These are phyloP conservation scores for Trichoderma arundinaceum DNA, from an alignment of 2,329 filamentous ascomycete species.

Conservation along the genomic window DNA sequence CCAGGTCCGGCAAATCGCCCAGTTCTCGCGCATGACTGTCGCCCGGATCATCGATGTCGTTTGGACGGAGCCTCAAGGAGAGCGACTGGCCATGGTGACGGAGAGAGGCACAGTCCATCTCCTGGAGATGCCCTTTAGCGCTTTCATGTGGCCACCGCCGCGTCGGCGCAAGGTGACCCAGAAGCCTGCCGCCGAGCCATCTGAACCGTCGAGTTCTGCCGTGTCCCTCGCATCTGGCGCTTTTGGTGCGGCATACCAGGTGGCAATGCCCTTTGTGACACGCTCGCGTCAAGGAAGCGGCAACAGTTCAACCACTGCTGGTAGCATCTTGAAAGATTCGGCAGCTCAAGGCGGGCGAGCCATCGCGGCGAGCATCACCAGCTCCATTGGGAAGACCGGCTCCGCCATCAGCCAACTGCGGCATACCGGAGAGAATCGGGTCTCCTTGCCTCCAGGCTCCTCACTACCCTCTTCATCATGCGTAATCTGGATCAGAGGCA, in stretches of 20 bases:
- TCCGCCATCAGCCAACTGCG: slow-evolving; percentile 72
- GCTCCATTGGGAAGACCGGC: slow-evolving; percentile 75
- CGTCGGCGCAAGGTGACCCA: slow-evolving; percentile 55
- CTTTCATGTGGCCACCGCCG: slow-evolving; percentile 86
- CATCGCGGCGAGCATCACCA: slow-evolving; percentile 74
- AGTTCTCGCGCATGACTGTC: slow-evolving; percentile 89
- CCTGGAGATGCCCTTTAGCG: slow-evolving; percentile 80
- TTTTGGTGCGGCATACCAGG: slow-evolving; percentile 72
- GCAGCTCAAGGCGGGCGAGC: slow-evolving; percentile 74
- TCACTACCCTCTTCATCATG: slow-evolving; percentile 62
- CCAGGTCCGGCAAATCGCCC: slow-evolving; percentile 80
- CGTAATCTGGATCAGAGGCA: slow-evolving; percentile 68
- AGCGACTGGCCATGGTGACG: slow-evolving; percentile 86
- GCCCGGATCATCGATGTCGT: slow-evolving; percentile 88
- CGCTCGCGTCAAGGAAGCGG: slow-evolving; percentile 59
- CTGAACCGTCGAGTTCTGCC: slow-evolving; percentile 59
- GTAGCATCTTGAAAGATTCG: slow-evolving; percentile 60
- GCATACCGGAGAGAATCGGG: slow-evolving; percentile 76
- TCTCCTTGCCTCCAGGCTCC: slow-evolving; percentile 67
- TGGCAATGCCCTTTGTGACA: slow-evolving; percentile 64
- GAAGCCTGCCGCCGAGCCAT: slow-evolving; percentile 53
- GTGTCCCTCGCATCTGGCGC: slow-evolving; percentile 74
- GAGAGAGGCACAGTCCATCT: slow-evolving; percentile 95
- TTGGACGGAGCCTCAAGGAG: slow-evolving; percentile 82
- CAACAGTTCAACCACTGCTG: slow-evolving; percentile 44